Conservation (phyloP, 1,139 yeast species). For the Geotrichum fermentans region DNA sequence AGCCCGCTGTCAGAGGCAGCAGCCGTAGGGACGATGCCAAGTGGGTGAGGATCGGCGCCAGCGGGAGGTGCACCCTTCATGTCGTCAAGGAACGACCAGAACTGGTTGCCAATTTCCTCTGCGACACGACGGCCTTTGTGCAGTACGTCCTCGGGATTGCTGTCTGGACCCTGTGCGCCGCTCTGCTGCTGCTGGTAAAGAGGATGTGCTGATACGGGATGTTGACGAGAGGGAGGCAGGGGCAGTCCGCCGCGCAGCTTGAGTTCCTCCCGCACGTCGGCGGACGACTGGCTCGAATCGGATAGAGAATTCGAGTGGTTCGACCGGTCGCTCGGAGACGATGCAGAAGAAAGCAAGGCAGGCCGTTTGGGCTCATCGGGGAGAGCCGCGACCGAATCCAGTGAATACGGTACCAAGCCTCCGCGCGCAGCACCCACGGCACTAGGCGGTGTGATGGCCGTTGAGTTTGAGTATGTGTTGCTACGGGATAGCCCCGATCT, state of each 20-base stretch:
- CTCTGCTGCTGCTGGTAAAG: not conserved
- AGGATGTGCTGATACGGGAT: too few relatives aligned
- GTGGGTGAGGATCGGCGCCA: conserved; percentile 15
- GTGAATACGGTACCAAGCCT: not conserved
- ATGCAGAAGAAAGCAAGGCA: conserved; percentile 5
- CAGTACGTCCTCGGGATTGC: conserved; percentile 28
- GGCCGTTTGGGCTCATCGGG: not conserved
- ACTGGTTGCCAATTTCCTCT: conserved; percentile 36
- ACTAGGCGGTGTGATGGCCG: not conserved
- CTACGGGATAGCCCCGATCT: conserved; percentile 5
- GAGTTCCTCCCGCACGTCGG: conserved; percentile 2
- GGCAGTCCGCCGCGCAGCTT: conserved; percentile 5
- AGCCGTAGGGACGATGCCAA: not conserved
- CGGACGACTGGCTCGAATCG: conserved; percentile 16
- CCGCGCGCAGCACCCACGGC: not conserved
- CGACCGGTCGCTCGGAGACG: conserved; percentile 5
- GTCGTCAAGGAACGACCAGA: conserved; percentile 38
- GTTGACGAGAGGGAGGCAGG: not conserved
- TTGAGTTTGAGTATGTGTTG: not conserved
- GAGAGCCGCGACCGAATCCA: not conserved
- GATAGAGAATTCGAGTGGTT: conserved; percentile 19
- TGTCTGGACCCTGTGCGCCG: not conserved
- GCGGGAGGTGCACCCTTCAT: conserved; percentile 35
- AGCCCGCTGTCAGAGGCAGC: conserved; percentile 6
- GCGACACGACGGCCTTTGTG: conserved; percentile 36